A percentile compares a stretch with the other conserved stretches of the same genome.
Conservation (phyloP, 805 yeast genomes). For the Wickerhamiella slavikovae region DNA sequence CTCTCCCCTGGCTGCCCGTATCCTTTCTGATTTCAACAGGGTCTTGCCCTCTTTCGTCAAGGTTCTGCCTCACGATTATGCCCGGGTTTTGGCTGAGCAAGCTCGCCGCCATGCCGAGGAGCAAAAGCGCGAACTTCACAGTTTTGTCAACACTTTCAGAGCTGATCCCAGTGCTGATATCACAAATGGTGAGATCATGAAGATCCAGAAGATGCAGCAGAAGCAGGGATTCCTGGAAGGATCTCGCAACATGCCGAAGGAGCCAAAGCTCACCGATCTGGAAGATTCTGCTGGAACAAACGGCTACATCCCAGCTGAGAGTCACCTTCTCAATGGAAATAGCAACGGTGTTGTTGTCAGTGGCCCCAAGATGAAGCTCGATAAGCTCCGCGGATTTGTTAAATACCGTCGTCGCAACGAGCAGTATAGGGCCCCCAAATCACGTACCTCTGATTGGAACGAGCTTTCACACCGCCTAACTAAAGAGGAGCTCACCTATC, state of each 20-base stretch:
- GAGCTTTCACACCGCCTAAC: constrained; percentile 67
- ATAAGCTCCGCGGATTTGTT: constrained; percentile 79
- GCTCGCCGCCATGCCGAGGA: constrained; percentile 41
- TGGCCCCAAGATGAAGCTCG: constrained; percentile 49
- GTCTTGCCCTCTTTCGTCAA: constrained; percentile 76
- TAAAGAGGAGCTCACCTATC: constrained; percentile 70
- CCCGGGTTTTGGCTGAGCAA: constrained; percentile 68
- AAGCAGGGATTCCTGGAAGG: constrained; percentile 7
- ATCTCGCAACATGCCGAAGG: constrained; percentile 20
- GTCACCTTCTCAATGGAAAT: too few species aligned
- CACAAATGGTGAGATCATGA: constrained; percentile 72
- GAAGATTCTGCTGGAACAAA: constrained; percentile 37
- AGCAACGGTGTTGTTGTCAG: too few species aligned
- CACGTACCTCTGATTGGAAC: constrained; percentile 77
- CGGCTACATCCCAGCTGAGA: too few species aligned
- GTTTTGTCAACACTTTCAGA: constrained; percentile 41
- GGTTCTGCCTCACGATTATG: constrained; percentile 82
- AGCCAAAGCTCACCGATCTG: constrained; percentile 73
- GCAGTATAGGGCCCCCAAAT: constrained; percentile 55
- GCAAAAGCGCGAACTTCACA: constrained; percentile 35
- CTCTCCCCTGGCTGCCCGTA: constrained; percentile 70
- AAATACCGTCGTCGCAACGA: constrained; percentile 81
- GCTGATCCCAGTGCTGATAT: constrained; percentile 73
- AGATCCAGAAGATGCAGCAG: constrained; percentile 13
- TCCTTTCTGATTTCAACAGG: constrained; percentile 73